Evolutionary conservation across 352 stramenopile genomes (phyloP), one percentile per base, ranked within the genome.

Genomic region (Globisporangium megalacanthum): DNA sequence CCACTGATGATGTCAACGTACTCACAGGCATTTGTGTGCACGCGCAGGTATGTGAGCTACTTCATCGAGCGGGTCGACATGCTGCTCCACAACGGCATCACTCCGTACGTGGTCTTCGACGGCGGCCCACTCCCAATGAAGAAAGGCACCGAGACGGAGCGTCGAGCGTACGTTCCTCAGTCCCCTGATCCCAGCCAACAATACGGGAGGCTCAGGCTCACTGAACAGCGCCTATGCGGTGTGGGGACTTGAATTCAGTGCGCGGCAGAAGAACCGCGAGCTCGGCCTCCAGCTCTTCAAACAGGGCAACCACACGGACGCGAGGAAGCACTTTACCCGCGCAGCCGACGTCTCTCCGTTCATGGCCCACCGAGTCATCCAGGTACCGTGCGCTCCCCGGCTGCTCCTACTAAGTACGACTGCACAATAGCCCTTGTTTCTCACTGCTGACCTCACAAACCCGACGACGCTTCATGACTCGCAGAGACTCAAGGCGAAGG

Each of bases 281-380:
- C 60, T 86, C 17, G 84, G 80, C 1, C 61, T 92, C 33, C 56
- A 86, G 65, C 69, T 70, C 50, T 77, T 78, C 56, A 68, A 81
- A 8, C 69, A 86, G 35, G 63, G 73, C 5, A 80, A 87, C 45
- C 86, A 75, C 35, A 56, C 66, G 4, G 72, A 88, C 53, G 84
- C 84, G 35, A 72, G 82, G 49, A 88, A 89, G 55, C 84, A 66
- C 58, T 92, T 92, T 52, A 51, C 78, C 6, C 75, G 80, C 45
- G 81, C 79, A n/a, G 82, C 79, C 31, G 80, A 91, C 33, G 79
- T 91, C 22, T 89, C 83, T 37, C 84, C 84, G 0, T 89, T 75
- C 46, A 92, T 94, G 80, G 82, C 82, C 25, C 76, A 92, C 61
- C 73, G 78, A 48, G 72, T 94, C 46, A 89, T 92, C 41, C 76